A percentile compares a stretch with the other conserved stretches of the same genome.
Conservation (phyloP, 192 early-diverging fungal genomes). For the Coemansia sp. region DNA sequence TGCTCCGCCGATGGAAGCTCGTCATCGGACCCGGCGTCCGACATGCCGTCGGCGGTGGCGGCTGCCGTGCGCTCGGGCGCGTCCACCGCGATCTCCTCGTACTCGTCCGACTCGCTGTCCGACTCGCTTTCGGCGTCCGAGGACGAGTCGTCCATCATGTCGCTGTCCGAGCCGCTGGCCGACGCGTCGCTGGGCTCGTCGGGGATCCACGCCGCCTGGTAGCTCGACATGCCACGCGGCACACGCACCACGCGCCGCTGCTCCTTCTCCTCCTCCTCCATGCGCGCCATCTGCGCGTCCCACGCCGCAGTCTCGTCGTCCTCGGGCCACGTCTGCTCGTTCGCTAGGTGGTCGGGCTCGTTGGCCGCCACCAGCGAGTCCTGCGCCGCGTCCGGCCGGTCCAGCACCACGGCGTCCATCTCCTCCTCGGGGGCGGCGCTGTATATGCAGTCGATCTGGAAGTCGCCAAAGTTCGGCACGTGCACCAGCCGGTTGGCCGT, state of each 20-base stretch:
- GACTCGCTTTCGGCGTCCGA: constrained; percentile 25
- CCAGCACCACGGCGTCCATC: constrained; percentile 53
- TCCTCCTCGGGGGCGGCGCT: constrained; percentile 44
- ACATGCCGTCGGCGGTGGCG: constrained; percentile 6
- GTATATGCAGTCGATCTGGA: constrained; percentile 74
- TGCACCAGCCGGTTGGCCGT: constrained; percentile 91
- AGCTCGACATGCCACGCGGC: constrained; percentile 93
- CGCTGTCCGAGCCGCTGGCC: constrained; percentile 56
- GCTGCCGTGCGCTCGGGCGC: constrained; percentile 10
- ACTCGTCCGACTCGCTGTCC: constrained; percentile 19
- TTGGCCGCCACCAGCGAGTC: constrained; percentile 86
- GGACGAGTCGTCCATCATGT: constrained; percentile 43
- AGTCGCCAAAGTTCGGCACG: constrained; percentile 92
- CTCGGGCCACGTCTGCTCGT: constrained; percentile 99
- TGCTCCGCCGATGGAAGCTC: constrained; percentile 44
- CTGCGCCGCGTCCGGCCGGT: constrained; percentile 65
- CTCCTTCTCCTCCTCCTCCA: constrained; percentile 36
- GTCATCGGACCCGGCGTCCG: constrained; percentile 16
- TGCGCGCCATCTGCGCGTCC: constrained; percentile 54
- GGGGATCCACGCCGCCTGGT: constrained; percentile 98
- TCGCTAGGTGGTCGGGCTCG: constrained; percentile 81
- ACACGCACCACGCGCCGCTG: constrained; percentile 62
- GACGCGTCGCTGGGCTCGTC: constrained; percentile 68
- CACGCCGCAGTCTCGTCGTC: constrained; percentile 89
- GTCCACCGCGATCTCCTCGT: constrained; percentile 25